These are phyloP conservation scores for Chamaecyparis obtusa DNA, from an alignment of 75 land plant genomes.

Conservation along the genomic window DNA sequence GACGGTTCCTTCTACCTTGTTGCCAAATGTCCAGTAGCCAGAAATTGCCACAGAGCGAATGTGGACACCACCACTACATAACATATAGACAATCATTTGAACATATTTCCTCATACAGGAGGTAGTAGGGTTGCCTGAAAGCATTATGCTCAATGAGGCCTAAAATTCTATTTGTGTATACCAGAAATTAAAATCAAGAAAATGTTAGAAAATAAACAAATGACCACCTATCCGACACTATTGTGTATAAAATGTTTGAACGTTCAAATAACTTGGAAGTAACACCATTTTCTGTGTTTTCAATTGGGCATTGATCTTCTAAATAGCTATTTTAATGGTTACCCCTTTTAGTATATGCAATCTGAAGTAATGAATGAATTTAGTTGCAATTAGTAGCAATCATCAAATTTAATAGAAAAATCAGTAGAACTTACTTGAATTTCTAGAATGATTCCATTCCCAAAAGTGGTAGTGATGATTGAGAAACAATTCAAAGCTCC, in stretches of 20 bases:
- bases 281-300: too few relatives aligned
- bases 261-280: too few relatives aligned
- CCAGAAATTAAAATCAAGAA: neutral
- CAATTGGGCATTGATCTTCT: too few relatives aligned
- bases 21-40: conserved; percentile 92
- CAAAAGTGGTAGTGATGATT: too few relatives aligned
- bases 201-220: neutral
- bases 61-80: conserved; percentile 53
- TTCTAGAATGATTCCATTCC: too few relatives aligned
- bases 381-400: too few relatives aligned
- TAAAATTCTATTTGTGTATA: neutral
- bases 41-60: conserved; percentile 72
- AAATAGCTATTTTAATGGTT: too few relatives aligned
- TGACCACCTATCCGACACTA: too few relatives aligned
- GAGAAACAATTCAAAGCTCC: conserved; percentile 65
- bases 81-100: conserved; percentile 23
- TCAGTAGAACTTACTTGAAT: too few relatives aligned
- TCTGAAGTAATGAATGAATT: too few relatives aligned
- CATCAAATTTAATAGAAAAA: neutral
- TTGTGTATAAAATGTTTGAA: too few relatives aligned
- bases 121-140: conserved; percentile 63
- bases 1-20: conserved; percentile 35
- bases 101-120: conserved; percentile 60
- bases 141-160: neutral
- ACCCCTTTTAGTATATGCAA: too few relatives aligned